A percentile compares a stretch with the other conserved stretches of the same genome.
Conservation (phyloP, 2,329 filamentous ascomycete genomes). For the Rhexocercosporidium sp. region DNA sequence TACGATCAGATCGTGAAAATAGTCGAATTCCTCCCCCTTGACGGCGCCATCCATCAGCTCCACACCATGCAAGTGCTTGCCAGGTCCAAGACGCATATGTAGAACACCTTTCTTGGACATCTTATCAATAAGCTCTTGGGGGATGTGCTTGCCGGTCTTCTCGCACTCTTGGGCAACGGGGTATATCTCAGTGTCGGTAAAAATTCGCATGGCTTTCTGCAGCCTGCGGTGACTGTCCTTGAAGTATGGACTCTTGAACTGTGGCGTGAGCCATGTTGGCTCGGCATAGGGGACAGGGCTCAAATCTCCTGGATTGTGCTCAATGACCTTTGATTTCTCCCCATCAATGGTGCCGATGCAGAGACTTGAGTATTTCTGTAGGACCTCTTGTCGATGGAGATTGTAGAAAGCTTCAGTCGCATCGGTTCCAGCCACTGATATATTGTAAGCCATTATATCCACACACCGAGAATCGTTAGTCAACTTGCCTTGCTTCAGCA, state of each 20-base stretch:
- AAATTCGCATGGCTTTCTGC: constrained; percentile 72
- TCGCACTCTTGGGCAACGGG: constrained; percentile 81
- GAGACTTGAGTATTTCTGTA: constrained; percentile 77
- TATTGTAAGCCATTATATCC: not conserved
- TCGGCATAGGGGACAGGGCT: constrained; percentile 83
- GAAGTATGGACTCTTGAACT: constrained; percentile 82
- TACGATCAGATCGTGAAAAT: constrained; percentile 82
- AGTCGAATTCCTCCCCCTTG: constrained; percentile 82
- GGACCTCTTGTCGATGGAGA: constrained; percentile 88
- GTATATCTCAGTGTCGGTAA: constrained; percentile 72
- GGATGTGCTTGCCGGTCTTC: constrained; percentile 72
- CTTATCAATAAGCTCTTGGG: constrained; percentile 73
- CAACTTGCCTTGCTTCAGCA: constrained; percentile 60
- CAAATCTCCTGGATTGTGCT: constrained; percentile 72
- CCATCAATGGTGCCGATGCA: constrained; percentile 77
- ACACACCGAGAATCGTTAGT: not conserved
- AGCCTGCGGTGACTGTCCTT: constrained; percentile 73
- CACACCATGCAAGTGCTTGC: constrained; percentile 78
- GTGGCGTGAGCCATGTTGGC: constrained; percentile 75
- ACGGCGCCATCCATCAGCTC: constrained; percentile 71
- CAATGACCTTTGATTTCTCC: constrained; percentile 77
- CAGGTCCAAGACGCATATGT: constrained; percentile 83
- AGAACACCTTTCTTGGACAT: constrained; percentile 78
- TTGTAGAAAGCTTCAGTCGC: constrained; percentile 89
- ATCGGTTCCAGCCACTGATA: constrained; percentile 73